Evolutionary conservation across 2,329 filamentous ascomycete species (phyloP).

Genomic region (Aureobasidium vineae): DNA sequence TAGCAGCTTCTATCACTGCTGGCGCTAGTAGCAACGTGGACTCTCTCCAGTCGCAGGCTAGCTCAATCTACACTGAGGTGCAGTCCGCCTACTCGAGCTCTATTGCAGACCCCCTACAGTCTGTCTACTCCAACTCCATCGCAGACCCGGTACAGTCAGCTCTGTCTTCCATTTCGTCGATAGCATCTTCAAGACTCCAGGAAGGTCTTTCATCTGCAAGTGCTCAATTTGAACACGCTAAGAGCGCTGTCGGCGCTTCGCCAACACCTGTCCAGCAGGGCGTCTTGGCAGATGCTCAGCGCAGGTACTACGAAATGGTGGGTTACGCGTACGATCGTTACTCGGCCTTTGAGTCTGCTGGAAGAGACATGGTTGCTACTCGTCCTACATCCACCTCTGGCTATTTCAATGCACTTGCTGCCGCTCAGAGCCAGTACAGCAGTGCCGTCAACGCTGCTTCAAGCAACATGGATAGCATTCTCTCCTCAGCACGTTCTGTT

Average conservation of each 20-base stretch:
- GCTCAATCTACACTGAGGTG: conserved; percentile 62
- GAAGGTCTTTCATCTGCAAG: conserved; percentile 71
- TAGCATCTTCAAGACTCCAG: conserved; percentile 67
- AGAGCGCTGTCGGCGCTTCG: conserved; percentile 62
- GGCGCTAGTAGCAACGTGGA: conserved; percentile 33
- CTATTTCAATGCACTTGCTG: conserved; percentile 69
- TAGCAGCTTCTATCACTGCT: conserved; percentile 34
- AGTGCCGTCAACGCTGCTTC: conserved; percentile 38
- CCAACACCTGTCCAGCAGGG: conserved; percentile 57
- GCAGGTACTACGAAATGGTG: conserved; percentile 74
- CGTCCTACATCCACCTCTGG: conserved; percentile 54
- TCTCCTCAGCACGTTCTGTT: conserved; percentile 32
- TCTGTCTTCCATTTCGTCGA: conserved; percentile 59
- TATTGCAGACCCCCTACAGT: conserved; percentile 52
- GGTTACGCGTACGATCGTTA: conserved; percentile 78
- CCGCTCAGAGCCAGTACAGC: conserved; percentile 51
- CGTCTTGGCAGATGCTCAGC: conserved; percentile 58
- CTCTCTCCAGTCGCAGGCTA: conserved; percentile 51
- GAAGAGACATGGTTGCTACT: conserved; percentile 57
- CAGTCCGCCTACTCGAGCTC: conserved; percentile 67
- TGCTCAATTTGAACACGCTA: conserved; percentile 67
- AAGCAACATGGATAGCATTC: conserved; percentile 33
- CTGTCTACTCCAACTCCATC: conserved; percentile 62
- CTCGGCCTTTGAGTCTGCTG: conserved; percentile 69
- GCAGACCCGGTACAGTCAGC: conserved; percentile 52